phyloP scores from a whole-genome alignment of 768 basidiomycete genomes.

The Russula sp. region DNA sequence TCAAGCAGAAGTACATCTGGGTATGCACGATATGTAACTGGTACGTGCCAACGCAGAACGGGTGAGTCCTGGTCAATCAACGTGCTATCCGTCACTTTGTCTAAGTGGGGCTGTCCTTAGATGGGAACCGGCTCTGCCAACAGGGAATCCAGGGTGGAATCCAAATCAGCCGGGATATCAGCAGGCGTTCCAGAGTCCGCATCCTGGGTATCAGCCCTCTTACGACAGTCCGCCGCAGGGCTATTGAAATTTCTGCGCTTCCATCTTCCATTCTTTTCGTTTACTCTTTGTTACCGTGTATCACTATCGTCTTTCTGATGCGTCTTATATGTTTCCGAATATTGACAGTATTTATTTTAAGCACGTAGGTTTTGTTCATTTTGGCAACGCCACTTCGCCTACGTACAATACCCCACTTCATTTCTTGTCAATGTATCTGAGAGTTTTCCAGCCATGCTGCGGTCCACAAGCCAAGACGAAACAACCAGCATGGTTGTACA shows the following conservation, averaged over 20 bases:
- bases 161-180: slow-evolving; percentile 34
- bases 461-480: neutral
- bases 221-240: slow-evolving; percentile 21
- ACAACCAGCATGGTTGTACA: too few relatives aligned
- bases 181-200: slow-evolving; percentile 39
- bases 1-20: slow-evolving; percentile 62
- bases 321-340: neutral
- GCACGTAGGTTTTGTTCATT: neutral
- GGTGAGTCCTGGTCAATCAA: slow-evolving; percentile 39
- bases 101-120: slow-evolving; percentile 16
- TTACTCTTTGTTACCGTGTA: slow-evolving; percentile 3
- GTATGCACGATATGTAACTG: slow-evolving; percentile 71
- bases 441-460: neutral
- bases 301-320: neutral
- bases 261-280: slow-evolving; percentile 21
- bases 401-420: neutral
- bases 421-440: neutral
- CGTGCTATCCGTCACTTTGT: neutral
- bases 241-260: slow-evolving; percentile 2
- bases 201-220: slow-evolving; percentile 35
- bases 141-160: slow-evolving; percentile 14
- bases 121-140: slow-evolving; percentile 33
- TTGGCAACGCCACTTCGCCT: neutral
- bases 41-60: slow-evolving; percentile 49
- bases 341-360: neutral